Percentiles rank a stretch among this genome's conserved stretches.
phyloP scores from a whole-genome alignment of 2,329 filamentous ascomycete species.

The Aspergillus fumigatus region DNA sequence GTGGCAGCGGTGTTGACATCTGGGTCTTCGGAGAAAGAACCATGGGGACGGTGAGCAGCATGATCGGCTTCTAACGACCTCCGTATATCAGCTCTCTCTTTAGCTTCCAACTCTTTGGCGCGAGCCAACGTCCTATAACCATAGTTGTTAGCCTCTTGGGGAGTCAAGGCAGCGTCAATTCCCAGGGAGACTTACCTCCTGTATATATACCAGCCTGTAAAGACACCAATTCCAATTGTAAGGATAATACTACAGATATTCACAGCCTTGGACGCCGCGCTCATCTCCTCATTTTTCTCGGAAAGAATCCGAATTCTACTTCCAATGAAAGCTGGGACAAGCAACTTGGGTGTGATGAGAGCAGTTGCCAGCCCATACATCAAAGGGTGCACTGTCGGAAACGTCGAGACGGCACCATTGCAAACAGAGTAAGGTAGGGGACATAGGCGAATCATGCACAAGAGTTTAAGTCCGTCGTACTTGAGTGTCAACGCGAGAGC shows the following conservation, averaged over 20 bases:
- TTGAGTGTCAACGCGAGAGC: slow-evolving; percentile 84
- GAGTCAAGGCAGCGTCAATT: background rate
- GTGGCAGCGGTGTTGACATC: slow-evolving; percentile 37
- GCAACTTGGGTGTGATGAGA: slow-evolving; percentile 75
- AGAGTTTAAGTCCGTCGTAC: slow-evolving; percentile 80
- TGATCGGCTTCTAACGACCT: slow-evolving; percentile 33
- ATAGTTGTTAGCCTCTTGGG: slow-evolving; percentile 2
- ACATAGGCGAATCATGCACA: slow-evolving; percentile 88
- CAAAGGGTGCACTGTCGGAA: slow-evolving; percentile 75
- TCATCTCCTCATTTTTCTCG: slow-evolving; percentile 81
- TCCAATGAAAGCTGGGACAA: slow-evolving; percentile 91
- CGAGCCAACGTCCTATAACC: slow-evolving; percentile 42
- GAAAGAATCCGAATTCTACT: slow-evolving; percentile 74
- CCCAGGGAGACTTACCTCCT: slow-evolving; percentile 42
- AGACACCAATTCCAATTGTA: slow-evolving; percentile 65
- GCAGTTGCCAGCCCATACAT: slow-evolving; percentile 79
- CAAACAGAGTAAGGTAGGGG: slow-evolving; percentile 88
- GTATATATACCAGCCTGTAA: slow-evolving; percentile 83
- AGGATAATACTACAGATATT: slow-evolving; percentile 79
- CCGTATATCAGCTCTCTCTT: slow-evolving; percentile 40
- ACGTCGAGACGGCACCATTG: slow-evolving; percentile 91
- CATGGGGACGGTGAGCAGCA: slow-evolving; percentile 30
- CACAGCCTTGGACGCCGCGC: slow-evolving; percentile 67
- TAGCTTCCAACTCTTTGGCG: slow-evolving; percentile 46
- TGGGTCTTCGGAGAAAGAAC: slow-evolving; percentile 36